phyloP scores from a whole-genome alignment of 768 basidiomycete species.

The Cytidiella melzeri region DNA sequence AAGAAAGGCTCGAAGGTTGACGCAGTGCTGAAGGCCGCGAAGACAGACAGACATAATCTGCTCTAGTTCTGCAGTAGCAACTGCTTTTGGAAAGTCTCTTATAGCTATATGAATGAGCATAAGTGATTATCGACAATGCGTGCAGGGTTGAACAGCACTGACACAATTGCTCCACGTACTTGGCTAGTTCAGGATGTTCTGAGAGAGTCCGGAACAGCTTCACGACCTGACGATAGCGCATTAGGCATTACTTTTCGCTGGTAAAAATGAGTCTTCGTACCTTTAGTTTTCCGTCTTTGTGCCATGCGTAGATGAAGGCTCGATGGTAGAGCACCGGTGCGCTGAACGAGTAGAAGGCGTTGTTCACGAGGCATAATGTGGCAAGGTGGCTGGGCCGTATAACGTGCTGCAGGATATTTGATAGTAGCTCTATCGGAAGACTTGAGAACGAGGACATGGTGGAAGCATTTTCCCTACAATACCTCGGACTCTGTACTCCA shows the following conservation, averaged over 20 bases:
- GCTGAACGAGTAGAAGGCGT: slow-evolving; percentile 46
- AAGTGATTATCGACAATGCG: background rate
- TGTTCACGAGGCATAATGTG: slow-evolving; percentile 50
- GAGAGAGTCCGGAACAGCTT: slow-evolving; percentile 59
- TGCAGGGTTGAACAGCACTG: slow-evolving; percentile 13
- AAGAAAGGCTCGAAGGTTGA: slow-evolving; percentile 53
- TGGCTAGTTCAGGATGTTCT: slow-evolving; percentile 47
- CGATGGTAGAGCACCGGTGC: slow-evolving; percentile 48
- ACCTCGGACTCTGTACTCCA: no score
- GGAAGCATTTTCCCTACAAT: no score
- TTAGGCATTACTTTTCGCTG: no score
- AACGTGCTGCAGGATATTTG: slow-evolving; percentile 46
- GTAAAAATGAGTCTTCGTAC: no score
- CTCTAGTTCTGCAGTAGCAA: slow-evolving; percentile 26
- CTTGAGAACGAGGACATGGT: slow-evolving; percentile 44
- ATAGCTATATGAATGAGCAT: slow-evolving; percentile 42
- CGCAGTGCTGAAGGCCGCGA: slow-evolving; percentile 53
- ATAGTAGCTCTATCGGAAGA: slow-evolving; percentile 62
- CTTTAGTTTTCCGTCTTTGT: slow-evolving; percentile 56
- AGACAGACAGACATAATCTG: slow-evolving; percentile 36
- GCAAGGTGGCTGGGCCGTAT: slow-evolving; percentile 48
- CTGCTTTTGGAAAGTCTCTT: slow-evolving; percentile 62
- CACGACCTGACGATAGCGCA: no score
- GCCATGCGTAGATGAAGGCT: slow-evolving; percentile 65
- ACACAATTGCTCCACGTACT: slow-evolving; percentile 55